Evolutionary conservation across 305 asterid genomes (phyloP), one percentile per base, ranked within the genome.

Genomic region (Rubia occidens): DNA sequence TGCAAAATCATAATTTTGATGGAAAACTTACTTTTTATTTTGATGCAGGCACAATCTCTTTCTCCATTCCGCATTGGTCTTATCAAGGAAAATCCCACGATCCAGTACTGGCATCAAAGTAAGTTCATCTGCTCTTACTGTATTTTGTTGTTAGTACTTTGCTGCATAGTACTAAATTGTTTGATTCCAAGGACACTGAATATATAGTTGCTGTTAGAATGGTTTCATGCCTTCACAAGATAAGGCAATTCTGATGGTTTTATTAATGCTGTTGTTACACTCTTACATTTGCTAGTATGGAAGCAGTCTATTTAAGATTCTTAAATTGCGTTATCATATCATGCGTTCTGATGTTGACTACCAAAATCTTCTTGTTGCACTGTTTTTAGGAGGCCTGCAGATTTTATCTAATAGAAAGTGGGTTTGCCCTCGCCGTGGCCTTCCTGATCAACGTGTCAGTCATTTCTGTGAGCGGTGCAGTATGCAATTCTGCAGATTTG

Each of bases 31-130:
- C 61, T 45, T 72, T 35, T 11, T 32, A 35, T 71, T 64, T 64
- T 69, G 18, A 60, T 83, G 73, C 81, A 94, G 97, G 79, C 97
- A 95, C 85, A 89, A 95, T 82, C 95, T 95, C 72, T 95, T 95
- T 80, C 96, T 95, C 74, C 99, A 95, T 76, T 95, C 99, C 6
- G 99, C 99, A 9, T 71, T 95, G 70, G 99, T 95, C 77, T 90
- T 95, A 68, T 95, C 99, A 1, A 81, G 99, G 82, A 95, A 91
- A 84, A 82, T 91, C 56, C 99, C 99, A 35, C 87, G 94, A 67
- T 91, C 96, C 4, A 81, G 77, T 75, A 74, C 72, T 71, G 96
- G 96, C 55, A 88, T 91, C 87, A 89, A 83, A 62, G 99, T 94
- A 89, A 74, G 66, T 61, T 78, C 64, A n/a, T 71, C 68, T 63